Evolutionary conservation across 176 grass and related monocot genomes (phyloP).

Genomic region (Eragrostis curvula): DNA sequence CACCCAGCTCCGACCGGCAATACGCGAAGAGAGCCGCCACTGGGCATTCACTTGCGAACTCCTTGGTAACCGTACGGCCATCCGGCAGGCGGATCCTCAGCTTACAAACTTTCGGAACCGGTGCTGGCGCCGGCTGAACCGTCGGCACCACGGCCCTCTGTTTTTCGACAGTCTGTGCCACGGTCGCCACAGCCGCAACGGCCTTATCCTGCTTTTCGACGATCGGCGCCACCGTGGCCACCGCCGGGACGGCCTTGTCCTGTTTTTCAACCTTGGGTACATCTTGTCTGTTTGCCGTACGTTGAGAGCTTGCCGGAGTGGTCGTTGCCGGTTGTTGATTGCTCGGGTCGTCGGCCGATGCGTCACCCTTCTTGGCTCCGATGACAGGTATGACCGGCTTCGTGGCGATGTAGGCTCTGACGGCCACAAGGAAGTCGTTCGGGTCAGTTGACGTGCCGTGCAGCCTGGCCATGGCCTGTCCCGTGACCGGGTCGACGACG

Average conservation of each 20-base stretch:
- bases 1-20: background rate
- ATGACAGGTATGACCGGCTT: background rate
- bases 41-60: background rate
- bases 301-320: background rate
- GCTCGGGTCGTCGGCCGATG: too few relatives aligned
- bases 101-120: background rate
- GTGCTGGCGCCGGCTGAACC: background rate
- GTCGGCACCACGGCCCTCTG: background rate
- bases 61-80: conserved; percentile 9
- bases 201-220: background rate
- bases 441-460: background rate
- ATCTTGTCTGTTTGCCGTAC: background rate
- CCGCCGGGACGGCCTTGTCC: too few relatives aligned
- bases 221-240: too few relatives aligned
- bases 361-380: background rate
- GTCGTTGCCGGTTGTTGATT: too few relatives aligned
- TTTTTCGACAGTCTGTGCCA: background rate
- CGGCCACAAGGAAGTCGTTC: background rate
- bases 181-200: too few relatives aligned
- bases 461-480: conserved; percentile 1
- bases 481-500: conserved; percentile 31
- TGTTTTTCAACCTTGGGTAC: background rate
- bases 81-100: background rate
- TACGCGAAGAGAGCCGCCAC: conserved; percentile 29
- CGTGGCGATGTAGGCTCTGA: background rate